Percentiles rank a stretch among this genome's conserved stretches.
These are phyloP conservation scores for Odonthalia washingtoniensis DNA, from an alignment of 31 red algal genomes.

Conservation along the genomic window DNA sequence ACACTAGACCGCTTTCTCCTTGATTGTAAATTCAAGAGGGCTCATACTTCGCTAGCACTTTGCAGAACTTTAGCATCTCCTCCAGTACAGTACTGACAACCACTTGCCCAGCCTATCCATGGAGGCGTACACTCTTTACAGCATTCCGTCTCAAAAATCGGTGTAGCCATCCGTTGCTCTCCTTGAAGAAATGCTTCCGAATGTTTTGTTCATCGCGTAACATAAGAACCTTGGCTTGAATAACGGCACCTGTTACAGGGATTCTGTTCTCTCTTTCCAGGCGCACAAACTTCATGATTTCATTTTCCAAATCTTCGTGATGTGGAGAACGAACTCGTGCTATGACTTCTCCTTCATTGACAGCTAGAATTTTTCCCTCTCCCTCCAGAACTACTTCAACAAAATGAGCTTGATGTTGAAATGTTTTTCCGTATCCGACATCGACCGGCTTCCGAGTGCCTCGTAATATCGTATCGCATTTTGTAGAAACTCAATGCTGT, in stretches of 20 bases:
- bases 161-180: neutral
- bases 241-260: neutral
- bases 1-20: neutral
- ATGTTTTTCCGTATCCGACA: too few relatives aligned
- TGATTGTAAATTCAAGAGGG: neutral
- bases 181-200: neutral
- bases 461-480: too few relatives aligned
- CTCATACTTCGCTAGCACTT: neutral
- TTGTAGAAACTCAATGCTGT: too few relatives aligned
- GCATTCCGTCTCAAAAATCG: neutral
- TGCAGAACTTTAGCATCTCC: neutral
- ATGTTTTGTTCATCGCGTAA: neutral
- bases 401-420: too few relatives aligned
- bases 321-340: too few relatives aligned
- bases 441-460: too few relatives aligned
- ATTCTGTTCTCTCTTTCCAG: neutral
- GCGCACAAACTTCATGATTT: slow-evolving; percentile 2
- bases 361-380: too few relatives aligned
- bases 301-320: too few relatives aligned
- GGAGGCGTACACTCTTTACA: neutral
- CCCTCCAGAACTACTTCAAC: too few relatives aligned
- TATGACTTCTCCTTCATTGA: too few relatives aligned
- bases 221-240: neutral
- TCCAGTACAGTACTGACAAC: neutral
- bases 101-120: slow-evolving; percentile 1